phyloP scores from a whole-genome alignment of 352 stramenopile genomes.

The Pythium vanterpoolii region DNA sequence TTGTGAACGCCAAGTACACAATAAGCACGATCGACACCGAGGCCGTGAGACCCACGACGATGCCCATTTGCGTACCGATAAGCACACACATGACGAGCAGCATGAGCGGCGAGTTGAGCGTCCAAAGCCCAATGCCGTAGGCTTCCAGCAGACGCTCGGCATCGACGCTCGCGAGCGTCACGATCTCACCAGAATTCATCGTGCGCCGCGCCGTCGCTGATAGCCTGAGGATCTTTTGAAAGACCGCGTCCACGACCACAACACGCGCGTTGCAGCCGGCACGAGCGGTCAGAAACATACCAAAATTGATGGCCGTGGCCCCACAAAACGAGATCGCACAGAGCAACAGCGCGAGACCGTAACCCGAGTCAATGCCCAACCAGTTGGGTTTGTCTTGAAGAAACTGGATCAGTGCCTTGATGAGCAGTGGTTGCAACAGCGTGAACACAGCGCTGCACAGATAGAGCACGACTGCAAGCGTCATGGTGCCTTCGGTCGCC shows the following conservation, averaged over 20 bases:
- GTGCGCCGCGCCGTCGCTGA: constrained; percentile 39
- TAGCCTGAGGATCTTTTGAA: constrained; percentile 50
- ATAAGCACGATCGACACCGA: constrained; percentile 8
- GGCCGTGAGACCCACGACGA: constrained; percentile 9
- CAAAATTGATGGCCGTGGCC: constrained; percentile 45
- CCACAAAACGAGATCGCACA: constrained; percentile 33
- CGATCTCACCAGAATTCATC: constrained; percentile 50
- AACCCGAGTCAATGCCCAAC: constrained; percentile 25
- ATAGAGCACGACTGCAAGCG: constrained; percentile 30
- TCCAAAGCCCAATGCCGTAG: constrained; percentile 44
- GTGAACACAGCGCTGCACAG: constrained; percentile 36
- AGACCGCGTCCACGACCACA: constrained; percentile 60
- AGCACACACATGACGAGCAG: constrained; percentile 40
- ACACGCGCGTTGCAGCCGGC: constrained; percentile 48
- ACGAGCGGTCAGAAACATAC: constrained; percentile 44
- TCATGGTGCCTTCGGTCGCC: constrained; percentile 36
- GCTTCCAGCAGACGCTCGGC: constrained; percentile 52
- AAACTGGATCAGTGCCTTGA: constrained; percentile 56
- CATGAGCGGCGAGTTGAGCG: constrained; percentile 41
- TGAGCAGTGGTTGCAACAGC: constrained; percentile 47
- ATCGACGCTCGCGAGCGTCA: constrained; percentile 49
- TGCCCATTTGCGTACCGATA: constrained; percentile 39
- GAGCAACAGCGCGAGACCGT: constrained; percentile 39
- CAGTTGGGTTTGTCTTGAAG: constrained; percentile 24
- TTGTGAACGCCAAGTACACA: constrained; percentile 28